phyloP scores from a whole-genome alignment of 345 rosid genomes.

The Mercurialis annua region DNA sequence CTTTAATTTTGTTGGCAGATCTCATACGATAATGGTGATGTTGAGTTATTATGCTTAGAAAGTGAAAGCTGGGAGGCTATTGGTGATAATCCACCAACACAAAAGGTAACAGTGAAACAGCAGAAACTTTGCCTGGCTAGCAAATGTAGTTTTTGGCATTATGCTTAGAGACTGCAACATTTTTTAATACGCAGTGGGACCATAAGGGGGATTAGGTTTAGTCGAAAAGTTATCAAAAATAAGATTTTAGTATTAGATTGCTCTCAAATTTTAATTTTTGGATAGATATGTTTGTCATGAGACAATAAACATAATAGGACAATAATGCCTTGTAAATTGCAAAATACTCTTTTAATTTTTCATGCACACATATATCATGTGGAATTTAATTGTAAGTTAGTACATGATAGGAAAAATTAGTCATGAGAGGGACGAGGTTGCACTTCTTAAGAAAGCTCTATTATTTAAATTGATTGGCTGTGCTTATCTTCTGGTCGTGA shows the following conservation, averaged over 20 bases:
- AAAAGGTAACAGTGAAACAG: conserved; percentile 34
- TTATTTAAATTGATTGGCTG: neutral
- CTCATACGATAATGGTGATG: conserved; percentile 46
- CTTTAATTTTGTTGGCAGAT: conserved; percentile 36
- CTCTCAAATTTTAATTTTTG: neutral
- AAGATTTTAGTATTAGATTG: neutral
- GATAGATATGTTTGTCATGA: neutral
- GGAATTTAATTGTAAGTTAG: neutral
- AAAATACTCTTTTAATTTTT: neutral
- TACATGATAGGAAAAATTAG: neutral
- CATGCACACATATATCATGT: neutral
- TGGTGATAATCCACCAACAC: conserved; percentile 34
- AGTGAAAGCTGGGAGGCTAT: conserved; percentile 48
- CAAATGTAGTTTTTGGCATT: neutral
- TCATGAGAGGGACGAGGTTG: neutral
- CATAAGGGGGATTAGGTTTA: neutral
- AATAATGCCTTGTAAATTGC: neutral
- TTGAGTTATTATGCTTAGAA: conserved; percentile 47
- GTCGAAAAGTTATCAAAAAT: neutral
- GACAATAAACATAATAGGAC: neutral
- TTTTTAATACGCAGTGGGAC: neutral
- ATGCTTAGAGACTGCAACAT: neutral
- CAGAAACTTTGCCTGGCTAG: neutral
- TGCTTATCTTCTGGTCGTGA: neutral
- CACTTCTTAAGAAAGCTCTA: neutral